Percentiles rank a stretch among this genome's conserved stretches.
Conservation (phyloP, 192 early-diverging fungal species). For the Coemansia sp. region DNA sequence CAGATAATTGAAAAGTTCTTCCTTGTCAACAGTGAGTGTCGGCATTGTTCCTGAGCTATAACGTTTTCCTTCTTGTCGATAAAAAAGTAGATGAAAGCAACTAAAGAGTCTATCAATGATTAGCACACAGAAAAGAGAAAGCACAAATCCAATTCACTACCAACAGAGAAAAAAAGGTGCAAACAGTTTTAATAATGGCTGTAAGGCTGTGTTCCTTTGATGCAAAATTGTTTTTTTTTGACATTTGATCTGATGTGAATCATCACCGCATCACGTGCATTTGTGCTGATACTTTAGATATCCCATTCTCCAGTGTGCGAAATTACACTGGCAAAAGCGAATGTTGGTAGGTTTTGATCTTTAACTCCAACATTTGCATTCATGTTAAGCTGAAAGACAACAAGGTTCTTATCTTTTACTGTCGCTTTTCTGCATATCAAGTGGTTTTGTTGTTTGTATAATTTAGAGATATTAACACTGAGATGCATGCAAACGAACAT, state of each 20-base stretch:
- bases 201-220: background rate
- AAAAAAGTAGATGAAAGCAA: background rate
- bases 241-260: constrained; percentile 8
- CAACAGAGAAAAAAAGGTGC: too few species aligned
- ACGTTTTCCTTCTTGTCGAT: background rate
- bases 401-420: too few species aligned
- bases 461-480: background rate
- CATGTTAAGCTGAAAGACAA: too few species aligned
- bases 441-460: background rate
- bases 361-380: too few species aligned
- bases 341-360: too few species aligned
- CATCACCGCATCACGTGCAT: too few species aligned
- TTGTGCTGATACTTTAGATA: too few species aligned
- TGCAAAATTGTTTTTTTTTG: constrained; percentile 16
- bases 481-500: constrained; percentile 46
- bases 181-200: background rate
- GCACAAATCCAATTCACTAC: too few species aligned
- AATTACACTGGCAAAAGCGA: too few species aligned
- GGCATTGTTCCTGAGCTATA: constrained; percentile 72
- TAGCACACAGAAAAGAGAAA: too few species aligned
- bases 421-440: too few species aligned
- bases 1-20: constrained; percentile 81
- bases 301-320: too few species aligned
- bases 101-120: background rate
- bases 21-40: constrained; percentile 92